These are phyloP conservation scores for Leccinum colubrinum DNA, from an alignment of 1,284 basidiomycete genomes.

Conservation along the genomic window DNA sequence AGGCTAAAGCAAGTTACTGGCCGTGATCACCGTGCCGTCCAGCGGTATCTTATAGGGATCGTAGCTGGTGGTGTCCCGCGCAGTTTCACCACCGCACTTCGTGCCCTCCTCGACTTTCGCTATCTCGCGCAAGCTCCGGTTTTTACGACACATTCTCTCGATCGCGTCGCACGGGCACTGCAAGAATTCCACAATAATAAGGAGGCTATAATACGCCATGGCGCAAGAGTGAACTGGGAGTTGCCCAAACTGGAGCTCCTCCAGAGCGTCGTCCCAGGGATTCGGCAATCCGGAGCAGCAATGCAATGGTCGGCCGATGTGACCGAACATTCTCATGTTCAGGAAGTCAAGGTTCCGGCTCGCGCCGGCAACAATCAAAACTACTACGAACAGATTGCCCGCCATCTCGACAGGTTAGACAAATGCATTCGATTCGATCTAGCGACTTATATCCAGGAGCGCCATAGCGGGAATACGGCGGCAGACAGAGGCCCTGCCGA, in stretches of 20 bases:
- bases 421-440: constrained; percentile 7
- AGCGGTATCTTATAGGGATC: constrained; percentile 1
- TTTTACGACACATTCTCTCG: constrained; percentile 1
- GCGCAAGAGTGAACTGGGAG: background rate
- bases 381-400: background rate
- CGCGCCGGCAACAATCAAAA: constrained; percentile 4
- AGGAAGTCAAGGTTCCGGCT: constrained; percentile 7
- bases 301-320: constrained; percentile 8
- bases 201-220: background rate
- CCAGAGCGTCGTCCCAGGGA: background rate
- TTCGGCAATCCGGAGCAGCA: background rate
- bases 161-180: background rate
- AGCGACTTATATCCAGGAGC: background rate
- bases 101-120: background rate
- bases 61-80: background rate
- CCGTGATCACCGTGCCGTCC: background rate
- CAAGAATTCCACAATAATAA: constrained; percentile 10
- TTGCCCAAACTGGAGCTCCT: background rate
- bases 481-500: background rate
- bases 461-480: background rate
- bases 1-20: constrained; percentile 1
- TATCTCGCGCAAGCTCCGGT: constrained; percentile 8
- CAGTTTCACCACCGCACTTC: background rate
- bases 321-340: constrained; percentile 4
- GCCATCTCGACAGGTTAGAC: constrained; percentile 2